Evolutionary conservation across 495 filamentous ascomycete species (phyloP).

Genomic region (Daldinia bambusicola): DNA sequence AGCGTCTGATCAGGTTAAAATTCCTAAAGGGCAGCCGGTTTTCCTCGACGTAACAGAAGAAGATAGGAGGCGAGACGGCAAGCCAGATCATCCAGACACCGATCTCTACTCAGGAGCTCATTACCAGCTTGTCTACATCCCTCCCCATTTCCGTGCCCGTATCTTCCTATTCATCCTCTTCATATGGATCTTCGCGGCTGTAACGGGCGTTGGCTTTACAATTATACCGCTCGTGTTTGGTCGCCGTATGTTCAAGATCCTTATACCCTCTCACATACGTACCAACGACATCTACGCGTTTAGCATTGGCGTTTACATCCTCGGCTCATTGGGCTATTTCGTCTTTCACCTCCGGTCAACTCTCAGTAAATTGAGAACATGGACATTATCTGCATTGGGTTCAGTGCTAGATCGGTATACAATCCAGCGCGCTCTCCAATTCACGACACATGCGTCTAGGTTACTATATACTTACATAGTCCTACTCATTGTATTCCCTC

Average conservation of each 20-base stretch:
- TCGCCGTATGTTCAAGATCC: conserved; percentile 73
- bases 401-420: conserved; percentile 51
- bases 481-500: conserved; percentile 80
- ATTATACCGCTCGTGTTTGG: conserved; percentile 87
- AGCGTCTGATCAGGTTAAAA: conserved; percentile 91
- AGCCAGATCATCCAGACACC: conserved; percentile 60
- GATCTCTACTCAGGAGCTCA: conserved; percentile 75
- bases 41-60: conserved; percentile 82
- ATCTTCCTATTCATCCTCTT: conserved; percentile 86
- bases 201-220: conserved; percentile 89
- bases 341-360: conserved; percentile 63
- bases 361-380: conserved; percentile 51
- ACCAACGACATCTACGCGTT: conserved; percentile 98
- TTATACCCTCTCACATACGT: conserved; percentile 72
- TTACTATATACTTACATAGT: conserved; percentile 78
- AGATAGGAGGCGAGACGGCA: conserved; percentile 72
- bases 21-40: conserved; percentile 81
- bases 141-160: conserved; percentile 81
- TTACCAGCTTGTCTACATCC: conserved; percentile 88
- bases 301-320: conserved; percentile 82
- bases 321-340: conserved; percentile 71
- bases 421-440: conserved; percentile 44
- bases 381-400: conserved; percentile 36
- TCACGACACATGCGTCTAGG: conserved; percentile 49
- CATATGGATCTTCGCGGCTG: conserved; percentile 93